phyloP scores from a whole-genome alignment of 306 rosid species.

The Herpetospermum pedunculosum region DNA sequence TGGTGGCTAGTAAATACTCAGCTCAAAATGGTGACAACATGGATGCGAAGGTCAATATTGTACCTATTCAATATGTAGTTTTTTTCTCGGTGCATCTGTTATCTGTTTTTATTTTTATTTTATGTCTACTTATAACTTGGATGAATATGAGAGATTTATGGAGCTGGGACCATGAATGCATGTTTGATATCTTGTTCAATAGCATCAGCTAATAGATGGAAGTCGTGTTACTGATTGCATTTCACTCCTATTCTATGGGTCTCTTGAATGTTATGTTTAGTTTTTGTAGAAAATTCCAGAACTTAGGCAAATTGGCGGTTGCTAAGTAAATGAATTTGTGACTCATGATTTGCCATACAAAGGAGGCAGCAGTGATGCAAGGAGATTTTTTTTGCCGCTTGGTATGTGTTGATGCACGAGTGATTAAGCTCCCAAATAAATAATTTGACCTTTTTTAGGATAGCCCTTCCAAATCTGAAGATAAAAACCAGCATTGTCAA shows the following conservation, averaged over 20 bases:
- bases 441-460: too few species aligned
- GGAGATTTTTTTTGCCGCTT: too few species aligned
- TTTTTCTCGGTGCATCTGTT: not conserved
- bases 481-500: too few species aligned
- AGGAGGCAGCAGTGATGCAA: too few species aligned
- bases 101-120: not conserved
- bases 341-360: too few species aligned
- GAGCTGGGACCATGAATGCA: not conserved
- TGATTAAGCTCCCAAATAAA: too few species aligned
- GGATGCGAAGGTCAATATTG: slow-evolving; percentile 60
- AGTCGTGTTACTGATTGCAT: not conserved
- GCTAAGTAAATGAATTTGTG: too few species aligned
- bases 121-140: not conserved
- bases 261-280: not conserved
- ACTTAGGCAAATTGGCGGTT: too few species aligned
- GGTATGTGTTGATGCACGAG: too few species aligned
- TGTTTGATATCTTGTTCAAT: not conserved
- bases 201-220: not conserved
- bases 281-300: too few species aligned
- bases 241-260: not conserved
- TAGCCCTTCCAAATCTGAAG: too few species aligned
- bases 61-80: not conserved
- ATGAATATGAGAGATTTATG: not conserved
- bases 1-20: slow-evolving; percentile 74
- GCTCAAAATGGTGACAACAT: slow-evolving; percentile 56